These are phyloP conservation scores for Asterophora parasitica DNA, from an alignment of 768 basidiomycete genomes.

Conservation along the genomic window DNA sequence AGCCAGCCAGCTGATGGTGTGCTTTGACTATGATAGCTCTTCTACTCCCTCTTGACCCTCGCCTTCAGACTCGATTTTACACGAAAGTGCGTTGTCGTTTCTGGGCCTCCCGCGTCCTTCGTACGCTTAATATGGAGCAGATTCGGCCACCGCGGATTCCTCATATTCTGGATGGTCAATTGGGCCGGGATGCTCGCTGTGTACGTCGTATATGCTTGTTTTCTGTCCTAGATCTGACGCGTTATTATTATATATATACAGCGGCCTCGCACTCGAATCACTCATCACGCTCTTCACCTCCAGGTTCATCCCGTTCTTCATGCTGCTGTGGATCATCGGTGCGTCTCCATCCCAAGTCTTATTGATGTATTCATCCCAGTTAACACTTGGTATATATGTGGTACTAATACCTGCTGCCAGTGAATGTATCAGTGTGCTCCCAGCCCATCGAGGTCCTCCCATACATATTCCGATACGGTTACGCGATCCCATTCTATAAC, in stretches of 20 bases:
- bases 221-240: no score
- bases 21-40: conserved; percentile 46
- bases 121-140: no score
- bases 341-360: conserved; percentile 16
- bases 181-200: neutral
- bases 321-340: conserved; percentile 69
- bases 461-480: conserved; percentile 58
- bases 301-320: conserved; percentile 57
- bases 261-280: conserved; percentile 61
- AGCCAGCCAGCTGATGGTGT: no score
- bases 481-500: conserved; percentile 70
- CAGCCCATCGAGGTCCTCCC: conserved; percentile 60
- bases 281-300: conserved; percentile 56
- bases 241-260: no score
- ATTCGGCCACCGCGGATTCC: neutral
- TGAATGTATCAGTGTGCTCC: conserved; percentile 56
- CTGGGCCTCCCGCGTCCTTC: neutral
- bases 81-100: conserved; percentile 29
- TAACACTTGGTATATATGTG: no score
- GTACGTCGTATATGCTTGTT: no score
- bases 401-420: no score
- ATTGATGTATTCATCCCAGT: no score
- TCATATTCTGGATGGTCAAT: neutral
- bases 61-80: conserved; percentile 59
- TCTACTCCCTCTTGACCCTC: conserved; percentile 55